These are phyloP conservation scores for Dalechampia spathulata DNA, from an alignment of 441 rosid species.

Conservation along the genomic window DNA sequence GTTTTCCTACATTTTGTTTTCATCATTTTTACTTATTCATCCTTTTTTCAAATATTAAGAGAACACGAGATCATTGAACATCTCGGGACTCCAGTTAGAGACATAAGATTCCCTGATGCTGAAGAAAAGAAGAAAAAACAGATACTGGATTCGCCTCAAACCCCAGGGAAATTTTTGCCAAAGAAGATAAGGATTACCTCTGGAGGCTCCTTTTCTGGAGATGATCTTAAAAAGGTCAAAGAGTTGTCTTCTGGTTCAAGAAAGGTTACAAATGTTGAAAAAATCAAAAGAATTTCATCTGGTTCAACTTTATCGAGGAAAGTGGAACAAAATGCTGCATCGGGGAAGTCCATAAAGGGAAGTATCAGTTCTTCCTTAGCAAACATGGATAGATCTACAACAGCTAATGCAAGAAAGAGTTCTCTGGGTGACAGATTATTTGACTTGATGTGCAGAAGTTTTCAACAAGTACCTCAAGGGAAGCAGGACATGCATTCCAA, in stretches of 20 bases:
- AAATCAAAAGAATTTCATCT: slow-evolving; percentile 27
- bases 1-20: slow-evolving; percentile 5
- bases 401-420: slow-evolving; percentile 19
- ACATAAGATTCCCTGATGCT: slow-evolving; percentile 54
- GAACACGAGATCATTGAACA: slow-evolving; percentile 64
- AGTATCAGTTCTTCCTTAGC: slow-evolving; percentile 16
- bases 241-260: slow-evolving; percentile 23
- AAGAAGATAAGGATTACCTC: slow-evolving; percentile 28
- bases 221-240: slow-evolving; percentile 23
- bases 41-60: slow-evolving; percentile 31
- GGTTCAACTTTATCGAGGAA: slow-evolving; percentile 29
- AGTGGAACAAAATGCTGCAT: slow-evolving; percentile 30
- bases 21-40: slow-evolving; percentile 16
- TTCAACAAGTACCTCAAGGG: slow-evolving; percentile 26
- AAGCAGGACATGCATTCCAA: slow-evolving; percentile 21
- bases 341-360: slow-evolving; percentile 29
- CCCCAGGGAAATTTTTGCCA: slow-evolving; percentile 25
- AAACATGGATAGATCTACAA: slow-evolving; percentile 28
- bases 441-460: slow-evolving; percentile 15
- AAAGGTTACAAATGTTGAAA: slow-evolving; percentile 29
- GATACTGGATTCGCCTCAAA: slow-evolving; percentile 25
- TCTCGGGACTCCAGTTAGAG: slow-evolving; percentile 70
- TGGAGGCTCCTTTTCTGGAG: slow-evolving; percentile 25
- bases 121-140: slow-evolving; percentile 34
- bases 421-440: slow-evolving; percentile 40